These are phyloP conservation scores for Geosmithia putterillii DNA, from an alignment of 2,329 filamentous ascomycete species.

Conservation along the genomic window DNA sequence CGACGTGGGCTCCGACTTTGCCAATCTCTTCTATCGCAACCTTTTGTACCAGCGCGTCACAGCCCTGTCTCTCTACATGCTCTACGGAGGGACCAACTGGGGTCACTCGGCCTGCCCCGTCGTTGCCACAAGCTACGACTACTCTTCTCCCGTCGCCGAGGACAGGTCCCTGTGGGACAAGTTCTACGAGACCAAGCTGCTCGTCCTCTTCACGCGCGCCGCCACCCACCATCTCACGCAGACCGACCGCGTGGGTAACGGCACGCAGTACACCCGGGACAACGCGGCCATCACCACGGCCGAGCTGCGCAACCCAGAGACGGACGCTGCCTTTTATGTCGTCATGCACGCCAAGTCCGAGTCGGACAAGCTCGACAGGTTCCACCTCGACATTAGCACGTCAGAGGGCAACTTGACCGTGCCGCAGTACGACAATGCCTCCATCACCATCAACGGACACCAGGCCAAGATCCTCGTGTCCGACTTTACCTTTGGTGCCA, in stretches of 20 bases:
- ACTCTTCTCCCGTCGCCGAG: constrained; percentile 48
- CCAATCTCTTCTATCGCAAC: constrained; percentile 52
- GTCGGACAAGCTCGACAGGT: constrained; percentile 34
- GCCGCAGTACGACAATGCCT: constrained; percentile 29
- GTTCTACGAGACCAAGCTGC: constrained; percentile 50
- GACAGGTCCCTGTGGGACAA: constrained; percentile 44
- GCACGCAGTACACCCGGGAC: constrained; percentile 34
- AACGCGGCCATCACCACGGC: constrained; percentile 38
- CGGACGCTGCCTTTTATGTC: constrained; percentile 45
- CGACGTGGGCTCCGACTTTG: constrained; percentile 45
- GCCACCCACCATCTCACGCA: constrained; percentile 42
- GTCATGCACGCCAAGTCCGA: constrained; percentile 41
- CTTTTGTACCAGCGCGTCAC: constrained; percentile 47
- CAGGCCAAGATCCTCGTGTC: constrained; percentile 50
- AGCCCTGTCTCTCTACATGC: constrained; percentile 51
- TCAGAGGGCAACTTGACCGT: constrained; percentile 41
- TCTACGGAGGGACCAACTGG: constrained; percentile 54
- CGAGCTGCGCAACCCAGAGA: constrained; percentile 47
- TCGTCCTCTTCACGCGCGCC: constrained; percentile 45
- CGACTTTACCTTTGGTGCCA: constrained; percentile 41
- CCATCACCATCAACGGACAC: constrained; percentile 43
- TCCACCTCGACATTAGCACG: constrained; percentile 42
- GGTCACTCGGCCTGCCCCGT: constrained; percentile 44
- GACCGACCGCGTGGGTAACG: constrained; percentile 32
- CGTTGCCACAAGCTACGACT: constrained; percentile 50